A percentile compares a stretch with the other conserved stretches of the same genome.
phyloP scores from a whole-genome alignment of 208 protist genomes.

The Acanthamoeba polyphaga region DNA sequence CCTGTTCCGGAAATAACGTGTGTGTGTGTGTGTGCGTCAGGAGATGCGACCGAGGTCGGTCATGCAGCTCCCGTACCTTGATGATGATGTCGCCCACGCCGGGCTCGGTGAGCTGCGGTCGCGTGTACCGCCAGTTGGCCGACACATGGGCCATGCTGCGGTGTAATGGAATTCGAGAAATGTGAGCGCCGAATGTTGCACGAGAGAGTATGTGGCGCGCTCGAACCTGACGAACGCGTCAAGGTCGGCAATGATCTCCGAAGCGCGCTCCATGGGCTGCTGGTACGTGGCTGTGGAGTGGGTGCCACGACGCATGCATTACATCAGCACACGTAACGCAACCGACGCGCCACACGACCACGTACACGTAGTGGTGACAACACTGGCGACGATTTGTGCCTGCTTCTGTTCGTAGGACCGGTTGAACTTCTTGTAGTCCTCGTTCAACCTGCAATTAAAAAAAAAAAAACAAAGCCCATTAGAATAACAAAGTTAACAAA shows the following conservation, averaged over 20 bases:
- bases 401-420: conserved; percentile 57
- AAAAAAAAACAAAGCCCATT: neutral
- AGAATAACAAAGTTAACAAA: neutral
- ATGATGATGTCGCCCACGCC: conserved; percentile 55
- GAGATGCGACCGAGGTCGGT: neutral
- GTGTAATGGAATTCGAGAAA: neutral
- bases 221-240: conserved; percentile 69
- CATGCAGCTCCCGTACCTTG: conserved; percentile 5
- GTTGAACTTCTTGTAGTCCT: conserved; percentile 72
- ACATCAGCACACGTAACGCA: no score
- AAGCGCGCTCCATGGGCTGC: conserved; percentile 40
- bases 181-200: neutral
- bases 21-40: neutral
- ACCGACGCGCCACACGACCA: neutral
- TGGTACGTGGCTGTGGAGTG: conserved; percentile 32
- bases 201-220: neutral
- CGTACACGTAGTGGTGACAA: conserved; percentile 38
- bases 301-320: neutral
- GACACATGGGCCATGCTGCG: conserved; percentile 71
- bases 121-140: conserved; percentile 16
- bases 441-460: neutral
- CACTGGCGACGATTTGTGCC: conserved; percentile 51
- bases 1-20: neutral
- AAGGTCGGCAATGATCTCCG: conserved; percentile 48
- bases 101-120: neutral